These are phyloP conservation scores for Aureobasidium mangrovei DNA, from an alignment of 2,329 filamentous ascomycete species.

Conservation along the genomic window DNA sequence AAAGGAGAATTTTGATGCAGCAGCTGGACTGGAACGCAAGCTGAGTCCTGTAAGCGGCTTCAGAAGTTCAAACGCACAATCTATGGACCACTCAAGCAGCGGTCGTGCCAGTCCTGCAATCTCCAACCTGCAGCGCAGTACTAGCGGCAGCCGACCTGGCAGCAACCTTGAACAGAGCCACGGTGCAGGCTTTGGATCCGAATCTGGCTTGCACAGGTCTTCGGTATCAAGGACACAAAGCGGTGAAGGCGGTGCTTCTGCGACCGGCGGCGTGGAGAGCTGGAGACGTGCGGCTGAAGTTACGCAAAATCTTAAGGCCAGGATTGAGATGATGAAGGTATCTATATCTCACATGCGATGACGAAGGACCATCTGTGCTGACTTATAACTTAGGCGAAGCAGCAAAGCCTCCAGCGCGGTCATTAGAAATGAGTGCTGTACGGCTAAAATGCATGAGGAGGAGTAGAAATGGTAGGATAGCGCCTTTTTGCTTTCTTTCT, in stretches of 20 bases:
- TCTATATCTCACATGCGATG: constrained; percentile 15
- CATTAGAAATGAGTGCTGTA: neutral
- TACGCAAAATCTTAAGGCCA: constrained; percentile 90
- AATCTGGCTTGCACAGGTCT: neutral
- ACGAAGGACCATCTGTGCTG: neutral
- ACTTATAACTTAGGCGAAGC: constrained; percentile 2
- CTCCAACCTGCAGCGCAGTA: constrained; percentile 7
- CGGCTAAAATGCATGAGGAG: constrained; percentile 1
- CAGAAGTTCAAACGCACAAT: constrained; percentile 6
- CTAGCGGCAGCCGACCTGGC: constrained; percentile 9
- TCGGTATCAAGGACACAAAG: neutral
- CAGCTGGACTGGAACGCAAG: constrained; percentile 2
- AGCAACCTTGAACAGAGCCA: constrained; percentile 2
- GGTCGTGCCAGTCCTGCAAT: constrained; percentile 14
- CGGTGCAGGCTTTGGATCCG: neutral
- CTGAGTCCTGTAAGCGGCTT: constrained; percentile 5
- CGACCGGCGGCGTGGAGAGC: constrained; percentile 59
- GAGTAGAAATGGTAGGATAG: constrained; percentile 4
- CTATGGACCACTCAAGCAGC: constrained; percentile 11
- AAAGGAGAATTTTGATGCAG: constrained; percentile 35
- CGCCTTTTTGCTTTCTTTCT: neutral
- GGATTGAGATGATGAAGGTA: constrained; percentile 97
- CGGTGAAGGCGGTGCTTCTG: constrained; percentile 3
- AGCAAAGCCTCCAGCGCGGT: constrained; percentile 7
- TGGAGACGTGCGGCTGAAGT: constrained; percentile 97